Base-by-base conservation (phyloP, 2,329 filamentous ascomycete species). In the Claviceps citrina region DNA sequence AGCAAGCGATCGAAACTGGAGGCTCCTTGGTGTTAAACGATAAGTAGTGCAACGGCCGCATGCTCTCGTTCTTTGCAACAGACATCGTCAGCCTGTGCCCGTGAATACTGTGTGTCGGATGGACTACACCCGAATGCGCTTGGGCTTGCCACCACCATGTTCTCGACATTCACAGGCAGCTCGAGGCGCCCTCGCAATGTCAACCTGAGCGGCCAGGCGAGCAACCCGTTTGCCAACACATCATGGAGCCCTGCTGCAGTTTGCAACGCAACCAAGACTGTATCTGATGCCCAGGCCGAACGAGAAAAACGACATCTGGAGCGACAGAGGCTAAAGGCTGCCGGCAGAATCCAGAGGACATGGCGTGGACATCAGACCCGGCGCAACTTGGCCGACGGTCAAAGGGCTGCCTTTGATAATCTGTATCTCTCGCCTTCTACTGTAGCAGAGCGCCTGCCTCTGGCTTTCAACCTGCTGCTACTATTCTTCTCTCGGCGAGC, bases 151-250 rank as follows among this genome's bases (percentile, higher is more conserved):
- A 40, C 33, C 49, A 51, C 50, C 56, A 95, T 95, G 89, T 93
- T 91, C 64, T 79, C 82, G 45, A 86, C 82, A 40, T 98, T 98
- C 64, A 91, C 84, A 19, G 91, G 91, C 51, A 84, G 66, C 61
- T 84, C 85, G 51, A 79, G 84, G 54, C 82, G 84, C 49, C 80
- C 81, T 45, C 80, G 91, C 48, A 87, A 95, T 58, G 85, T 96
- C 56, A 95, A 96, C 62, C 78, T 98, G 45, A 91, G 85, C 49
- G 91, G 86, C 46, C 81, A 87, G 50, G 76, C 75, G 48, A 67
- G 68, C 38, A 93, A 94, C 54, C 84, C 86, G 3, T 93, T 91
- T 58, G 78, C 72, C 44, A 73, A 73, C 48, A 69, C 70, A 25
- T 65, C 68, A 31, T 75, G 76, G 68, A 64, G 65, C 13, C 65